Percentiles rank a stretch among this genome's conserved stretches.
phyloP scores from a whole-genome alignment of 495 filamentous ascomycete species.

The Aspergillus nidulans region DNA sequence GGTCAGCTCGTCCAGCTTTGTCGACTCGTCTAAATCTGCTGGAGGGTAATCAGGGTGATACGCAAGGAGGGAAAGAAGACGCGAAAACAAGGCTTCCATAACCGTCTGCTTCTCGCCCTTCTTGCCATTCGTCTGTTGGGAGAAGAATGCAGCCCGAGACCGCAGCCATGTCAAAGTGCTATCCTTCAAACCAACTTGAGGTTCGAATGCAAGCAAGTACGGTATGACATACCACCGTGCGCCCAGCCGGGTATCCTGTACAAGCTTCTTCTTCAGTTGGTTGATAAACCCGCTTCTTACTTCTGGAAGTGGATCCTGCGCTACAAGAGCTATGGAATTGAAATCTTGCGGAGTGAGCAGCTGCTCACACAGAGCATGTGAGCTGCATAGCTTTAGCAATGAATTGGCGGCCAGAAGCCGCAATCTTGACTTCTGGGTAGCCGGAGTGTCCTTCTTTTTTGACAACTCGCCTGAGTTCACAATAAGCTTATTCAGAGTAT shows the following conservation, averaged over 20 bases:
- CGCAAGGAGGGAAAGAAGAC: constrained; percentile 80
- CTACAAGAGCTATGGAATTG: constrained; percentile 70
- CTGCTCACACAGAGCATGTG: constrained; percentile 67
- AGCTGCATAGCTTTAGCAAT: constrained; percentile 75
- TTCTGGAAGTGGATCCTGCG: constrained; percentile 68
- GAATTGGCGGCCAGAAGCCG: constrained; percentile 78
- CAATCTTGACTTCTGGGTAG: constrained; percentile 66
- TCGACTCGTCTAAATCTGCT: constrained; percentile 40
- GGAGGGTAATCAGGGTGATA: constrained; percentile 88
- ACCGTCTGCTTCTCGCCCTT: constrained; percentile 50
- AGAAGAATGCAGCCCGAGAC: constrained; percentile 57
- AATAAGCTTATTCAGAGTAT: constrained; percentile 71
- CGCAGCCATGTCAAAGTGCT: constrained; percentile 84
- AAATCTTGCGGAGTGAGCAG: constrained; percentile 67
- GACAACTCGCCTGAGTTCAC: constrained; percentile 72
- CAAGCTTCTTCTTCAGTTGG: constrained; percentile 80
- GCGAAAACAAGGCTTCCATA: constrained; percentile 81
- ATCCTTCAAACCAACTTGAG: constrained; percentile 59
- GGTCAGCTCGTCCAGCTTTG: constrained; percentile 60
- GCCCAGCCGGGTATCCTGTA: constrained; percentile 38
- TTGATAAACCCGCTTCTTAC: constrained; percentile 75
- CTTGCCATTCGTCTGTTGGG: constrained; percentile 36
- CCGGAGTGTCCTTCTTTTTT: constrained; percentile 68
- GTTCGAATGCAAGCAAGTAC: constrained; percentile 90
- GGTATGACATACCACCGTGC: constrained; percentile 80